Conservation (phyloP, 2,329 filamentous ascomycete species). For the Claviceps sp. region DNA sequence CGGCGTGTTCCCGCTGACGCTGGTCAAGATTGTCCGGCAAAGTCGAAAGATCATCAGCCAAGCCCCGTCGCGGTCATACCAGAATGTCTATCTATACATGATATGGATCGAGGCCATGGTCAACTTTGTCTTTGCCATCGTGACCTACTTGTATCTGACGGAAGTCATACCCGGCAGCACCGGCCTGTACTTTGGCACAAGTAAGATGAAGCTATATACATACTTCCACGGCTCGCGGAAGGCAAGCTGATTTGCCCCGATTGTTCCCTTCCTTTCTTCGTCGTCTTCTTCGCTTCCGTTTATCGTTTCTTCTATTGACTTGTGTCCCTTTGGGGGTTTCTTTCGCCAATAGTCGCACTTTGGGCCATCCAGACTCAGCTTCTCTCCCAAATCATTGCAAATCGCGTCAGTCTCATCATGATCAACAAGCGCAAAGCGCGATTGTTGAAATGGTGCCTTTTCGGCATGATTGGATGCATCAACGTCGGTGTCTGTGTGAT, state of each 20-base stretch:
- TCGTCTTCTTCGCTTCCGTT: not conserved
- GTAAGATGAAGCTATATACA: not conserved
- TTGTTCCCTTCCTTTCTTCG: not conserved
- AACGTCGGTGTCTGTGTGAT: slow-evolving; percentile 27
- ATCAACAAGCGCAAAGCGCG: slow-evolving; percentile 20
- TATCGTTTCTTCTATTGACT: not conserved
- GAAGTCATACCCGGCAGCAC: slow-evolving; percentile 7
- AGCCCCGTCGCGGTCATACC: slow-evolving; percentile 7
- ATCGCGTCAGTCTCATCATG: slow-evolving; percentile 28
- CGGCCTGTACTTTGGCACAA: slow-evolving; percentile 5
- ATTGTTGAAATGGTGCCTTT: slow-evolving; percentile 23
- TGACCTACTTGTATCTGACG: slow-evolving; percentile 15
- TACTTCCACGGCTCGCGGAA: not conserved
- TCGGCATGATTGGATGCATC: slow-evolving; percentile 19
- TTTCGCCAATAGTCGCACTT: slow-evolving; percentile 2
- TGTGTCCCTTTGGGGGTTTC: no score
- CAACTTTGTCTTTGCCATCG: slow-evolving; percentile 14
- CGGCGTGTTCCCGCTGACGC: slow-evolving; percentile 14
- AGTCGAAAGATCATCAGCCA: slow-evolving; percentile 10
- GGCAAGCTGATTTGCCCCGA: not conserved
- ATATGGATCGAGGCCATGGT: slow-evolving; percentile 14
- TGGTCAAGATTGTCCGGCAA: slow-evolving; percentile 12
- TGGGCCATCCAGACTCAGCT: slow-evolving; percentile 23
- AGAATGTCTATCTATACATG: slow-evolving; percentile 15
- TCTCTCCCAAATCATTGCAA: slow-evolving; percentile 31